A percentile compares a stretch with the other conserved stretches of the same genome.
Conservation (phyloP, 108 stramenopile species). For the Cylindrotheca closterium region DNA sequence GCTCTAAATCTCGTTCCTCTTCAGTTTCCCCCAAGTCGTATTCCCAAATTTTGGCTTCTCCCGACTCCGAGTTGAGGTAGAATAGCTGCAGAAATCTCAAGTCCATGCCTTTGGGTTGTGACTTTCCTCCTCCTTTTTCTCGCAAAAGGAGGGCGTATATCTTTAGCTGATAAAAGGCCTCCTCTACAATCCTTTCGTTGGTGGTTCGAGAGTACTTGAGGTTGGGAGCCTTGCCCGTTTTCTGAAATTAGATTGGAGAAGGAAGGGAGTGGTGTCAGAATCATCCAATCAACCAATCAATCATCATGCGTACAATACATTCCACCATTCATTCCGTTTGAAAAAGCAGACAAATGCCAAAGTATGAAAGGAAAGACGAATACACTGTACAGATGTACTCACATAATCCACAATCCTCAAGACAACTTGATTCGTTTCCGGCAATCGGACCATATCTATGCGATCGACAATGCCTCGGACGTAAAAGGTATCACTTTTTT, state of each 20-base stretch:
- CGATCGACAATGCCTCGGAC: slow-evolving; percentile 89
- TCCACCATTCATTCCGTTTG: too few species aligned
- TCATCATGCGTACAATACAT: too few species aligned
- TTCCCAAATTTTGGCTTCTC: slow-evolving; percentile 61
- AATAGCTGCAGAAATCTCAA: slow-evolving; percentile 65
- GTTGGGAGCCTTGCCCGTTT: slow-evolving; percentile 86
- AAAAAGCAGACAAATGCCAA: not conserved
- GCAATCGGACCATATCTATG: slow-evolving; percentile 56
- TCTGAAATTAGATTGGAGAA: too few species aligned
- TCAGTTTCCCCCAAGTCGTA: slow-evolving; percentile 58
- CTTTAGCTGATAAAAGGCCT: slow-evolving; percentile 85
- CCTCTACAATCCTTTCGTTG: slow-evolving; percentile 71
- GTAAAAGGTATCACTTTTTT: slow-evolving; percentile 20
- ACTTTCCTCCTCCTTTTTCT: slow-evolving; percentile 42
- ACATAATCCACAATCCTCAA: slow-evolving; percentile 78
- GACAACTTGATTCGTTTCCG: slow-evolving; percentile 23
- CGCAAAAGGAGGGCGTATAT: slow-evolving; percentile 78
- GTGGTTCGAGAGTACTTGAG: slow-evolving; percentile 73
- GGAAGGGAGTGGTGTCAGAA: too few species aligned
- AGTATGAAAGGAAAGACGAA: not conserved
- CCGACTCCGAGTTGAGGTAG: slow-evolving; percentile 64
- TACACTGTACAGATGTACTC: not conserved
- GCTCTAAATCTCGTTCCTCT: slow-evolving; percentile 50
- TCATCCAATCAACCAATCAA: too few species aligned
- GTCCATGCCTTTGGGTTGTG: slow-evolving; percentile 27